Base-by-base conservation (phyloP, 305 asterid species). In the Solanum aculeatissimum region DNA sequence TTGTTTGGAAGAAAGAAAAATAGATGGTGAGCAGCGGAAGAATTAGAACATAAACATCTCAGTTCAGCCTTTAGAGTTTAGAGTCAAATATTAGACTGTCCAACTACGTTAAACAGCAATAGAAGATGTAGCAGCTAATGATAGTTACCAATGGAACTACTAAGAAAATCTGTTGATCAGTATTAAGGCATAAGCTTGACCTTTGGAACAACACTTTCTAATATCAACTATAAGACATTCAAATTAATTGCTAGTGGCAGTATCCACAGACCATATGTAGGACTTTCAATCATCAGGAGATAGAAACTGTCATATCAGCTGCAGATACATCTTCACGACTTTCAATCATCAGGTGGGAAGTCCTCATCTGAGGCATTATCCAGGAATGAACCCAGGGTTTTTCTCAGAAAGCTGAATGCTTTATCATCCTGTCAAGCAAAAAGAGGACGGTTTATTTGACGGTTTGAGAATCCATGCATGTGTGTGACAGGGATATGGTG, bases 361-460 rank as follows among this genome's bases (percentile, higher is more conserved):
- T 93, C 99, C 85, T 95, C 99, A 80, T 95, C 99, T 35, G 97
- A 95, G 83, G 96, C 98, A 84, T 91, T 85, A 84, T 96, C 99
- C 89, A 95, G 93, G 88, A 97, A 92, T 38, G 98, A 97, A 5
- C 96, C 99, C 49, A 95, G 88, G 43, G 92, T 90, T 87, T 95
- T 95, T 83, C 92, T 93, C 89, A 97, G 88, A 81, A 95, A 92
- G 93, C 95, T 93, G 90, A 94, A 93, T 85, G 98, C 92, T 88
- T 92, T 94, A 86, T 95, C 98, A 86, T 93, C 98, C 99, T 97
- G 93, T 77, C 80, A 77, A 81, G 74, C 68, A 71, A 82, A 81
- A 16, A 38, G n/a, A 11, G 57, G 29, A 54, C 68, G 47, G 16
- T 45, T 55, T 43, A 19, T 9, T 40, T 18, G 62, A 53, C 25